Evolutionary conservation across 306 rosid genomes (phyloP).

Genomic region (Phaseolus lunatus): DNA sequence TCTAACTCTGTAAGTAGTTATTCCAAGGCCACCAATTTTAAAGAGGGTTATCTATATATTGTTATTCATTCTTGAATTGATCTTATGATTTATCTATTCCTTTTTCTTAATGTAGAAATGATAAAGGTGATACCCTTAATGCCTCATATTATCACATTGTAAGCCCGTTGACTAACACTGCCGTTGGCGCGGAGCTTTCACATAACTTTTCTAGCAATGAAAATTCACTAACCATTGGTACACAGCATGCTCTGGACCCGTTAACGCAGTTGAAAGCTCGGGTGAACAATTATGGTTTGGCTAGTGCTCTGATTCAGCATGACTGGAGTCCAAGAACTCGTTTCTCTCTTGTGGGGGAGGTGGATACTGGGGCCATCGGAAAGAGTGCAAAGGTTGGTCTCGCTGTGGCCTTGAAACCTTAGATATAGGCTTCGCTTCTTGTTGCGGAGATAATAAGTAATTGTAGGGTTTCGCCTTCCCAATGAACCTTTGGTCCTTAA

Average conservation of each 20-base stretch:
- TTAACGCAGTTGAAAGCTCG: slow-evolving; percentile 83
- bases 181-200: slow-evolving; percentile 89
- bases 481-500: slow-evolving; percentile 51
- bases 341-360: slow-evolving; percentile 86
- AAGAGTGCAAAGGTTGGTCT: slow-evolving; percentile 95
- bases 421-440: slow-evolving; percentile 37
- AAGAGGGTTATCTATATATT: neutral
- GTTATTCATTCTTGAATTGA: neutral
- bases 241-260: slow-evolving; percentile 89
- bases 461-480: slow-evolving; percentile 46
- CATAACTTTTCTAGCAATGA: slow-evolving; percentile 82
- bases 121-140: slow-evolving; percentile 75
- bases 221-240: slow-evolving; percentile 77
- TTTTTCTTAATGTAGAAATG: slow-evolving; percentile 61
- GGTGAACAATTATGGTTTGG: slow-evolving; percentile 82
- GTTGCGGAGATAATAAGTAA: slow-evolving; percentile 53
- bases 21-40: neutral
- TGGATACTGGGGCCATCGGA: slow-evolving; percentile 78
- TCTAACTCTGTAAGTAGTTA: slow-evolving; percentile 71
- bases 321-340: slow-evolving; percentile 85
- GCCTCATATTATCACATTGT: slow-evolving; percentile 86
- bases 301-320: slow-evolving; percentile 87
- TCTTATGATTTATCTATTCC: slow-evolving; percentile 19
- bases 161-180: slow-evolving; percentile 84
- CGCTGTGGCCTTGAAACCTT: slow-evolving; percentile 89